A percentile compares a stretch with the other conserved stretches of the same genome.
Evolutionary conservation across 805 yeast species (phyloP).

Genomic region (Starmerella sp.): DNA sequence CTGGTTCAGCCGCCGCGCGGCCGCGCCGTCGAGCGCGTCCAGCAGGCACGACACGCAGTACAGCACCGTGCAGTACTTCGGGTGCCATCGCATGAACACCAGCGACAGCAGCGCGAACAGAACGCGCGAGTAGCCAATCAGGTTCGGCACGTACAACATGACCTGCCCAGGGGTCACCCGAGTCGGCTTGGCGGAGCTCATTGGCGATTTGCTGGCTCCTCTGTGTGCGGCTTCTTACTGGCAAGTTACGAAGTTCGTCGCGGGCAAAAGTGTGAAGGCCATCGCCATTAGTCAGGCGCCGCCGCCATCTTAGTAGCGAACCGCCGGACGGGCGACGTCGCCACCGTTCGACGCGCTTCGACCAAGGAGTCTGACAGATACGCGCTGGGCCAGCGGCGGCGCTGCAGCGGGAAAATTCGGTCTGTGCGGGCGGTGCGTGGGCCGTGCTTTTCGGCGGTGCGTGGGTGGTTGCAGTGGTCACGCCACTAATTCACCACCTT

Average conservation of each 20-base stretch:
- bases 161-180: conserved; percentile 35
- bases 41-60: conserved; percentile 82
- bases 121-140: conserved; percentile 82
- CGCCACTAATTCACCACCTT: no score
- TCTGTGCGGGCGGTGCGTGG: no score
- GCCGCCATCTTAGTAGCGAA: neutral
- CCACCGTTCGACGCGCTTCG: neutral
- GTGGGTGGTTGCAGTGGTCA: no score
- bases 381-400: no score
- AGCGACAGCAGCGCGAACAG: conserved; percentile 71
- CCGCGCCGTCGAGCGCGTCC: conserved; percentile 94
- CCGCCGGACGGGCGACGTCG: neutral
- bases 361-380: no score
- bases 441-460: no score
- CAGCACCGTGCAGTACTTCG: conserved; percentile 59
- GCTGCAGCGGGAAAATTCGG: no score
- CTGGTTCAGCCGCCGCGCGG: conserved; percentile 82
- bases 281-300: neutral
- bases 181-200: neutral
- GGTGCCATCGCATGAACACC: conserved; percentile 72
- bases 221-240: neutral
- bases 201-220: neutral
- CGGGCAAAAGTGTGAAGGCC: neutral
- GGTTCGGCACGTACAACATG: conserved; percentile 74
- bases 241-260: neutral